Evolutionary conservation across 2,329 filamentous ascomycete species (phyloP).

Genomic region (Dactylellina leptospora): DNA sequence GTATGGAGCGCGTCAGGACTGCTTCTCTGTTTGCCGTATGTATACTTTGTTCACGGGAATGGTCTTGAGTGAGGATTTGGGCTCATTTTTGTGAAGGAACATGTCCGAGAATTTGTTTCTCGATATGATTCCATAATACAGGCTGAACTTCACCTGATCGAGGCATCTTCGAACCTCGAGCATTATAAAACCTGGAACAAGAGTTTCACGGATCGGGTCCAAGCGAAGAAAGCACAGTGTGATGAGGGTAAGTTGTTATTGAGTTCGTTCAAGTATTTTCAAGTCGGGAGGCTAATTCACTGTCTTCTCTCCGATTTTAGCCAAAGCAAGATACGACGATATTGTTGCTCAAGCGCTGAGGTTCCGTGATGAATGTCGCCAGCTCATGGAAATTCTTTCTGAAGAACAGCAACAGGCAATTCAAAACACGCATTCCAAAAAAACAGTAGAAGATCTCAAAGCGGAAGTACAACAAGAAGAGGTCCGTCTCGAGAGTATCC

Average conservation of each 20-base stretch:
- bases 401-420: slow-evolving; percentile 59
- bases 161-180: slow-evolving; percentile 81
- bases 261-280: slow-evolving; percentile 9
- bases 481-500: slow-evolving; percentile 80
- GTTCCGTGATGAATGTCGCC: slow-evolving; percentile 20
- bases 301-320: background rate
- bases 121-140: slow-evolving; percentile 73
- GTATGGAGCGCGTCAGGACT: slow-evolving; percentile 50
- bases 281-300: slow-evolving; percentile 17
- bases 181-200: slow-evolving; percentile 66
- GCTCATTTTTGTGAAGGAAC: slow-evolving; percentile 52
- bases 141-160: slow-evolving; percentile 74
- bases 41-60: no score
- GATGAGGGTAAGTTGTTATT: slow-evolving; percentile 42
- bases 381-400: slow-evolving; percentile 37
- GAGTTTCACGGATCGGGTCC: slow-evolving; percentile 65
- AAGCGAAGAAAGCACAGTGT: slow-evolving; percentile 51
- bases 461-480: slow-evolving; percentile 77
- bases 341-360: background rate
- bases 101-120: slow-evolving; percentile 68
- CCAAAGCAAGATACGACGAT: slow-evolving; percentile 6
- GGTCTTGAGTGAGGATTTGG: no score
- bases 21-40: slow-evolving; percentile 68
- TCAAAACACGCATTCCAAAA: slow-evolving; percentile 63
- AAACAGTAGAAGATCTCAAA: slow-evolving; percentile 72